These are phyloP conservation scores for Eimeria maxima DNA, from an alignment of 169 alveolate genomes.

Conservation along the genomic window DNA sequence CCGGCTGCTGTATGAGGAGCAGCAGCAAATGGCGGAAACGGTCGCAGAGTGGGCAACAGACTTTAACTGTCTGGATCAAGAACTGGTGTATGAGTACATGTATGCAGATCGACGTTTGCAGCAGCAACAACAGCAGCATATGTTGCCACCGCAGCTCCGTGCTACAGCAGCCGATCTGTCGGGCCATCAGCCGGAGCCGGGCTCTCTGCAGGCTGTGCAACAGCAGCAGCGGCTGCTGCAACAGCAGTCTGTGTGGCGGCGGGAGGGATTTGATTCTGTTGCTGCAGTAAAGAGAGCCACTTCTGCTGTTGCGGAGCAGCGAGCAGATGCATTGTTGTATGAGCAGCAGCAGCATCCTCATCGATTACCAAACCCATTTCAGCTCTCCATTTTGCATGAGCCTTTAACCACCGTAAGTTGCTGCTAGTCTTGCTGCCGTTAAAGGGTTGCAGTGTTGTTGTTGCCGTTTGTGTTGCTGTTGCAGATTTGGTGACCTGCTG, in stretches of 20 bases:
- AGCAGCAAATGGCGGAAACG: slow-evolving; percentile 52
- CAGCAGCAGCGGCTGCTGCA: slow-evolving; percentile 77
- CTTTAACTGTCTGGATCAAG: slow-evolving; percentile 76
- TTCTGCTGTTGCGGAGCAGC: slow-evolving; percentile 60
- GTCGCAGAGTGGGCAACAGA: slow-evolving; percentile 80
- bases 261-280: slow-evolving; percentile 68
- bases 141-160: slow-evolving; percentile 8
- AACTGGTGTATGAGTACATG: slow-evolving; percentile 73
- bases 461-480: background rate
- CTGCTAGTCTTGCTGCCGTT: background rate
- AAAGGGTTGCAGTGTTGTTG: slow-evolving; percentile 24
- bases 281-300: slow-evolving; percentile 63
- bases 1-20: slow-evolving; percentile 55
- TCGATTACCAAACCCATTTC: slow-evolving; percentile 26
- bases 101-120: slow-evolving; percentile 65
- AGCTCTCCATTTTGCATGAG: background rate
- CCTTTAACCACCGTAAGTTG: slow-evolving; percentile 13
- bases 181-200: slow-evolving; percentile 23
- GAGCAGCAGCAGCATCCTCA: slow-evolving; percentile 74
- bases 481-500: background rate
- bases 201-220: slow-evolving; percentile 51
- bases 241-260: slow-evolving; percentile 77
- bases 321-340: slow-evolving; percentile 48
- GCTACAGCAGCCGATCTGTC: slow-evolving; percentile 18
- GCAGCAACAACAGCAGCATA: slow-evolving; percentile 80